Percentiles rank a stretch among this genome's conserved stretches.
phyloP scores from a whole-genome alignment of 768 basidiomycete species.

The Pisolithus tinctorius region DNA sequence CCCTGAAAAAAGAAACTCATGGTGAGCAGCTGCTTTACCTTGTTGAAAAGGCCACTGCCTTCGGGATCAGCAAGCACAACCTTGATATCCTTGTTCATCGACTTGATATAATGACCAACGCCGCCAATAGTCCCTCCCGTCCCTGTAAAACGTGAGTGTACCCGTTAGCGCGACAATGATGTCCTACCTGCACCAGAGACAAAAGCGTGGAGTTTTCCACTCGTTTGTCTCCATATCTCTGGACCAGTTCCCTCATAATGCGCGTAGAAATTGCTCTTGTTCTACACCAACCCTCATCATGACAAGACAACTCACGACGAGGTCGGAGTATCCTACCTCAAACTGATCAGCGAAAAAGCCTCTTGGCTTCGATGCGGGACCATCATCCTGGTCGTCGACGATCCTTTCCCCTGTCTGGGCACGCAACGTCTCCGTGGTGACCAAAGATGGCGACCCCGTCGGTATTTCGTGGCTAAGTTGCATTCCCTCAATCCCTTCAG shows the following conservation, averaged over 20 bases:
- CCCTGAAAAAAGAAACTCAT: background rate
- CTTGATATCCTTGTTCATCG: conserved; percentile 54
- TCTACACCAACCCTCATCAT: conserved; percentile 36
- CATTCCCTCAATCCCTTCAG: conserved; percentile 6
- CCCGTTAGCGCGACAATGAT: background rate
- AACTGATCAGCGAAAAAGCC: conserved; percentile 98
- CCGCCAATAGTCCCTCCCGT: conserved; percentile 96
- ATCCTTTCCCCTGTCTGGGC: conserved; percentile 28
- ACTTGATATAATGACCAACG: conserved; percentile 72
- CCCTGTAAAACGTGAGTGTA: conserved; percentile 38
- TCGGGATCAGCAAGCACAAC: conserved; percentile 87
- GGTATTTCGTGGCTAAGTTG: conserved; percentile 31
- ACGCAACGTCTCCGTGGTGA: conserved; percentile 43
- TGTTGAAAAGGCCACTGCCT: conserved; percentile 93
- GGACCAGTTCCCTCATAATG: conserved; percentile 89
- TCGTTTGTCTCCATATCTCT: conserved; percentile 92
- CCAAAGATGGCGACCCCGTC: conserved; percentile 43
- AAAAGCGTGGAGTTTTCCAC: conserved; percentile 75
- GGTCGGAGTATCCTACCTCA: conserved; percentile 39
- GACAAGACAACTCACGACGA: background rate
- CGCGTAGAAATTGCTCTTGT: conserved; percentile 82
- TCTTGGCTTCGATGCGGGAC: conserved; percentile 42
- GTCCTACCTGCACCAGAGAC: conserved; percentile 78
- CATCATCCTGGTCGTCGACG: conserved; percentile 10
- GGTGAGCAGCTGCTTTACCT: conserved; percentile 37